These are phyloP conservation scores for Vigna unguiculata DNA, from an alignment of 306 rosid species.

Conservation along the genomic window DNA sequence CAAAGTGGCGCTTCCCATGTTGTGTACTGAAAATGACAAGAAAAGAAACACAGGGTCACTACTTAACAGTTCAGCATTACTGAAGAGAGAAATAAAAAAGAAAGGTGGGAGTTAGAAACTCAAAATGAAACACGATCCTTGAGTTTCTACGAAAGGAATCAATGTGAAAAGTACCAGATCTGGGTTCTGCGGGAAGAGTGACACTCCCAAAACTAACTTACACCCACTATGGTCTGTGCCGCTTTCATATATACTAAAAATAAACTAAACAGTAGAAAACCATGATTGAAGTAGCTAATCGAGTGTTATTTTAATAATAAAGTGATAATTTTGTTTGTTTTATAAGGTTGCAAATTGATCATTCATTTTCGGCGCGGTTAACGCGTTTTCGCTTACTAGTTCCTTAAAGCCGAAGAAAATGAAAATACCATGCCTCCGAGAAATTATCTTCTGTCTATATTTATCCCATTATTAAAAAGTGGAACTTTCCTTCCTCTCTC, in stretches of 20 bases:
- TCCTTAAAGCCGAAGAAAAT: constrained; percentile 44
- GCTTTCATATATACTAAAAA: constrained; percentile 34
- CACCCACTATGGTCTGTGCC: constrained; percentile 25
- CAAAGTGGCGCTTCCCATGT: constrained; percentile 63
- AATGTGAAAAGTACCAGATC: constrained; percentile 36
- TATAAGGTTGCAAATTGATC: constrained; percentile 24
- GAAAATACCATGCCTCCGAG: constrained; percentile 7
- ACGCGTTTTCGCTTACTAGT: constrained; percentile 59
- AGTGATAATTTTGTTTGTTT: constrained; percentile 11
- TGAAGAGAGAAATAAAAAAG: background rate
- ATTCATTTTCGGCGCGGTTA: constrained; percentile 42
- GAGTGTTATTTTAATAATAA: constrained; percentile 19
- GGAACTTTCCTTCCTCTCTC: background rate
- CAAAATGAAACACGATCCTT: constrained; percentile 36
- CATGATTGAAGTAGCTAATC: constrained; percentile 19
- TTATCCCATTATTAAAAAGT: constrained; percentile 34
- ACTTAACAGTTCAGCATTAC: background rate
- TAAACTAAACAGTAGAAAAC: background rate
- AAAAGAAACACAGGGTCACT: constrained; percentile 15
- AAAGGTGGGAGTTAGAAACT: background rate
- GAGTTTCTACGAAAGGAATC: constrained; percentile 35
- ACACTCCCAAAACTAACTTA: constrained; percentile 32
- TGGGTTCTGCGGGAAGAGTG: constrained; percentile 37
- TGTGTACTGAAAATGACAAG: constrained; percentile 47
- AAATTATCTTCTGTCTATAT: background rate